Base-by-base conservation (phyloP, 2,329 filamentous ascomycete genomes). In the Hyphodiscus sp. region DNA sequence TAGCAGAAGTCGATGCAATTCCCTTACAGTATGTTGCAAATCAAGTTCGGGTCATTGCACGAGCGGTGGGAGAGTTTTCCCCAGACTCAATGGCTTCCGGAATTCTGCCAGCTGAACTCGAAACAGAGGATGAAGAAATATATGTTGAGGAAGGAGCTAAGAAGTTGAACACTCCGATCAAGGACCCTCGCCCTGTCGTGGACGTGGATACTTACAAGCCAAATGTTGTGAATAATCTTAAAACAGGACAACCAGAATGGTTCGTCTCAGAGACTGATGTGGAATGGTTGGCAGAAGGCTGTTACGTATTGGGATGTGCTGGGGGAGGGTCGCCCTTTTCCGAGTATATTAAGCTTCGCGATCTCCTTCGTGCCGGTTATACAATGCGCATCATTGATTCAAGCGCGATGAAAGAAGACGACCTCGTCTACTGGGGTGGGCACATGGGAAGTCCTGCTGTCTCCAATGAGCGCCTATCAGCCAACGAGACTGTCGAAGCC, bases 251-350 rank as follows among this genome's bases (percentile, higher is more conserved):
- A 26, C 57, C 61, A 26, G 62, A 65, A 46, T 77, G 74, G 75
- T 66, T 68, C 53, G 63, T 77, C 19, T 74, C 72, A 0, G 70
- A 74, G 56, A 70, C 65, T 1, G 74, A 77, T 56, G 61, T 76
- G 1, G 65, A 68, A 5, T 77, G 71, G 70, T 69, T 77, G 13
- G 68, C 73, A 1, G 70, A 70, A 23, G 75, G 75, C 2, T 76
- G 73, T 57, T 76, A 76, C 52, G 71, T 77, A 11, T 66, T 77
- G 2, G 75, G 75, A 18, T 75, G 73, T 19, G 75, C 71, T 11
- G 75, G 75, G 9, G 75, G 75, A 29, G 75, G 74, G 2, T 72
- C 71, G n/a, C 73, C 74, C 0, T 73, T 72, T 50, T 68, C 70
- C 2, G 71, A 70, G 23, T 74, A 72, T 59, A 63, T 77, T 41